A percentile compares a stretch with the other conserved stretches of the same genome.
phyloP scores from a whole-genome alignment of 345 rosid genomes.

The Brassica juncea region DNA sequence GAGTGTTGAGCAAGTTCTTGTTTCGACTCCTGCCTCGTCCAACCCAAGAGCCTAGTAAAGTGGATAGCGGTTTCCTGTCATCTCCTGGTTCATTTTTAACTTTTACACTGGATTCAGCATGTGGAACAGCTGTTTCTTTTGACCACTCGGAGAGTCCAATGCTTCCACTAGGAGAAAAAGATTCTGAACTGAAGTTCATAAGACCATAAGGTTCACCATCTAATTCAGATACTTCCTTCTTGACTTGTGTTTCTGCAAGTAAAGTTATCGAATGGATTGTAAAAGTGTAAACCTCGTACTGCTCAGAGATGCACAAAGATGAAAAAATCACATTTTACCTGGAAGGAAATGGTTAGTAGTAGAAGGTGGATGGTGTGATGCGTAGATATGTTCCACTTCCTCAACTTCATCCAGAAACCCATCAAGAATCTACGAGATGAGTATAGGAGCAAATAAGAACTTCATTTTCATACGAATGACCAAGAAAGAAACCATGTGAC shows the following conservation, averaged over 20 bases:
- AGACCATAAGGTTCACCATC: conserved; percentile 37
- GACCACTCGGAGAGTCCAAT: conserved; percentile 56
- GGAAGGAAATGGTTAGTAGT: conserved; percentile 52
- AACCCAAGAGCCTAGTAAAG: conserved; percentile 36
- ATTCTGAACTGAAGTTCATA: conserved; percentile 56
- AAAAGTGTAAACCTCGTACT: background rate
- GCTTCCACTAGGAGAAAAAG: conserved; percentile 71
- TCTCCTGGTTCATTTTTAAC: conserved; percentile 40
- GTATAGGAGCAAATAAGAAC: conserved; percentile 16
- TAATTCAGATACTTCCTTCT: conserved; percentile 50
- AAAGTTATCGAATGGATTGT: conserved; percentile 1
- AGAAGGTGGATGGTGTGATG: conserved; percentile 52
- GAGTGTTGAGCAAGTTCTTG: conserved; percentile 52
- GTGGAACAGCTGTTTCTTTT: conserved; percentile 43
- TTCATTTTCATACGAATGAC: background rate
- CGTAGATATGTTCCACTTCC: conserved; percentile 69
- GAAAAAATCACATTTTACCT: conserved; percentile 42
- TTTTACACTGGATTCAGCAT: conserved; percentile 30
- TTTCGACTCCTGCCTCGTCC: conserved; percentile 40
- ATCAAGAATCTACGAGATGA: conserved; percentile 66
- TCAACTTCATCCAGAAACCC: conserved; percentile 74
- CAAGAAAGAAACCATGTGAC: conserved; percentile 14
- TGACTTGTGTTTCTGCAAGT: conserved; percentile 60
- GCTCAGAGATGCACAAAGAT: background rate
- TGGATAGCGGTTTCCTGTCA: conserved; percentile 51